phyloP scores from a whole-genome alignment of 192 early-diverging fungal genomes.

The Coemansia sp. region DNA sequence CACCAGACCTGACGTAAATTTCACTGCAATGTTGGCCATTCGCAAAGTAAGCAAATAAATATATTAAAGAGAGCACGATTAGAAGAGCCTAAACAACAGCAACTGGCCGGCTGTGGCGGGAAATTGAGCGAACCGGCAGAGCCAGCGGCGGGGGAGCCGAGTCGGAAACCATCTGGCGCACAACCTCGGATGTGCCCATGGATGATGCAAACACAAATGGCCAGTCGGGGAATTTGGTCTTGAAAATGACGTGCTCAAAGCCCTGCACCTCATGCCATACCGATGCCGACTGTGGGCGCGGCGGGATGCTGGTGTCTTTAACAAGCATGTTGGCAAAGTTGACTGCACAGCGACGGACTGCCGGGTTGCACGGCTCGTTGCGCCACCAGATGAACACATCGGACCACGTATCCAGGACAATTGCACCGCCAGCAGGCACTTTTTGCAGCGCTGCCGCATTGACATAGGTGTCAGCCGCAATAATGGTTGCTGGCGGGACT shows the following conservation, averaged over 20 bases:
- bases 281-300: slow-evolving; percentile 38
- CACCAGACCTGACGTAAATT: slow-evolving; percentile 45
- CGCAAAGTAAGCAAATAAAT: slow-evolving; percentile 2
- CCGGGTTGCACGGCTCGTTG: slow-evolving; percentile 38
- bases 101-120: slow-evolving; percentile 4
- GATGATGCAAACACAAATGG: slow-evolving; percentile 46
- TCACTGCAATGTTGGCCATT: slow-evolving; percentile 49
- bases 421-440: slow-evolving; percentile 41
- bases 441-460: slow-evolving; percentile 43
- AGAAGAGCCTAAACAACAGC: not conserved
- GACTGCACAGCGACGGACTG: slow-evolving; percentile 43
- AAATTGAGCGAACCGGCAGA: slow-evolving; percentile 22
- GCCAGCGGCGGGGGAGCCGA: slow-evolving; percentile 15
- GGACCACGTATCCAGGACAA: slow-evolving; percentile 48
- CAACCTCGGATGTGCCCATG: slow-evolving; percentile 12
- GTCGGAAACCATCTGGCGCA: slow-evolving; percentile 6
- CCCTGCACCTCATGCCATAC: slow-evolving; percentile 50
- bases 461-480: slow-evolving; percentile 37
- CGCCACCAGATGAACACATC: slow-evolving; percentile 54
- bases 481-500: slow-evolving; percentile 42
- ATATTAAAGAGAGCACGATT: not conserved
- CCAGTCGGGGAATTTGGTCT: slow-evolving; percentile 53
- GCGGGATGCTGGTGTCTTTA: slow-evolving; percentile 38
- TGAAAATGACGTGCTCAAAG: slow-evolving; percentile 49
- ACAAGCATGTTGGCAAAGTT: slow-evolving; percentile 46